A percentile compares a stretch with the other conserved stretches of the same genome.
phyloP scores from a whole-genome alignment of 441 rosid genomes.

The Lepidium campestre region DNA sequence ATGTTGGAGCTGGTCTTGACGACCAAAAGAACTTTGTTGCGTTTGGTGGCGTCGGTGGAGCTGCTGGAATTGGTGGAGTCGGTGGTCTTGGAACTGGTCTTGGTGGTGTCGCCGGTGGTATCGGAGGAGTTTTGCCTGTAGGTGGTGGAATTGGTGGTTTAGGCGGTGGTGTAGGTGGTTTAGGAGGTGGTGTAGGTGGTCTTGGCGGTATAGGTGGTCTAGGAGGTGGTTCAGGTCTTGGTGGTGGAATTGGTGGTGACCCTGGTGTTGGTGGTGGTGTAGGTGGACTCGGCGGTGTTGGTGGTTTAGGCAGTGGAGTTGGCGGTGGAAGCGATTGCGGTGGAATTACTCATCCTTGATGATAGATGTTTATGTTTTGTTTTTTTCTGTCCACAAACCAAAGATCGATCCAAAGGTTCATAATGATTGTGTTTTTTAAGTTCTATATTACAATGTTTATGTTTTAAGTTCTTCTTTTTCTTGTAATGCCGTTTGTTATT shows the following conservation, averaged over 20 bases:
- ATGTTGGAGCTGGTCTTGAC: conserved; percentile 40
- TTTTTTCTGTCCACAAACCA: neutral
- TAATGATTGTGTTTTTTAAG: neutral
- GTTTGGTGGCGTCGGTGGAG: conserved; percentile 62
- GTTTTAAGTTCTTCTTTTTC: neutral
- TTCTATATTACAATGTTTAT: conserved; percentile 1
- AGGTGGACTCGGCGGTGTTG: conserved; percentile 30
- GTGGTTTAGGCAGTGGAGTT: conserved; percentile 39
- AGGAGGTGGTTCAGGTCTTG: conserved; percentile 33
- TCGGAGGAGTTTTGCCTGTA: conserved; percentile 26
- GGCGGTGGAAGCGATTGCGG: conserved; percentile 32
- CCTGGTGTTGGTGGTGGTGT: conserved; percentile 24
- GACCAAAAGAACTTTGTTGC: conserved; percentile 62
- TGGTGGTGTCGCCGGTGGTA: conserved; percentile 40
- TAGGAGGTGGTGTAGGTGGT: conserved; percentile 16
- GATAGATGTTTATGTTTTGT: neutral
- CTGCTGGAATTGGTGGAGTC: conserved; percentile 30
- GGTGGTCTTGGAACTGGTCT: conserved; percentile 33
- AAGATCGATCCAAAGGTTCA: neutral
- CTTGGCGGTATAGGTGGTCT: conserved; percentile 5
- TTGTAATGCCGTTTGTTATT: conserved; percentile 5
- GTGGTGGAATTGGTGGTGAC: conserved; percentile 25
- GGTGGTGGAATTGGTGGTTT: conserved; percentile 28
- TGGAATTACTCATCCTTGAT: conserved; percentile 32
- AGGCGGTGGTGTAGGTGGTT: conserved; percentile 29